These are phyloP conservation scores for Cutaneotrichosporon sp. DNA, from an alignment of 1,284 basidiomycete genomes.

Conservation along the genomic window DNA sequence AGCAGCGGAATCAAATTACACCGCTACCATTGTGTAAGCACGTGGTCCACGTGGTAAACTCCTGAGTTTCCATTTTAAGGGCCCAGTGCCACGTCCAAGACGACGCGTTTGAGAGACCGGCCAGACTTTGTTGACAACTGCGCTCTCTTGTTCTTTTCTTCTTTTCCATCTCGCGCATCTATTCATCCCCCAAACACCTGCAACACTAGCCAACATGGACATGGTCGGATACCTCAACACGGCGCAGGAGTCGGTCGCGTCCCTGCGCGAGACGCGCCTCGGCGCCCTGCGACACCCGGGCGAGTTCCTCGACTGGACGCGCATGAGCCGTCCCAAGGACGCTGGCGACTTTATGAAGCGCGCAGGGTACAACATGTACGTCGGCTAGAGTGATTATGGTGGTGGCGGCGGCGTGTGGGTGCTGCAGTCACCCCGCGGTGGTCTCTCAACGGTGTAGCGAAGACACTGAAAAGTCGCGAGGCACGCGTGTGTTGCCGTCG, in stretches of 20 bases:
- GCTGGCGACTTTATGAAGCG: conserved; percentile 53
- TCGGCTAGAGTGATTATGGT: background rate
- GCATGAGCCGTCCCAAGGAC: conserved; percentile 67
- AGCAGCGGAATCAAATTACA: background rate
- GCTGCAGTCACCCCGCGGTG: too few species aligned
- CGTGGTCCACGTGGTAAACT: background rate
- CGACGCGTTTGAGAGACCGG: background rate
- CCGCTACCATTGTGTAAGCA: too few species aligned
- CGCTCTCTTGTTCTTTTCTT: background rate
- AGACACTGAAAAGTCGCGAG: too few species aligned
- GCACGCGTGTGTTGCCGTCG: too few species aligned
- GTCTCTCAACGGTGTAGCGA: too few species aligned
- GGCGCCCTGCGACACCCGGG: conserved; percentile 70
- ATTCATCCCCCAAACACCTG: background rate
- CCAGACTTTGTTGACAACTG: too few species aligned
- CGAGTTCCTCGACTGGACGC: conserved; percentile 79
- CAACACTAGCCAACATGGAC: conserved; percentile 28
- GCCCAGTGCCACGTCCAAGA: background rate
- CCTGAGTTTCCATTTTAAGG: too few species aligned
- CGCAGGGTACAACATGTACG: conserved; percentile 40
- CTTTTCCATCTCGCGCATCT: background rate
- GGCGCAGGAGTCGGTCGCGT: conserved; percentile 66
- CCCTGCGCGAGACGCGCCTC: conserved; percentile 77
- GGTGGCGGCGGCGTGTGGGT: background rate
- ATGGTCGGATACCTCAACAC: conserved; percentile 45